These are phyloP conservation scores for Claviceps cyperi DNA, from an alignment of 2,329 filamentous ascomycete genomes.

Conservation along the genomic window DNA sequence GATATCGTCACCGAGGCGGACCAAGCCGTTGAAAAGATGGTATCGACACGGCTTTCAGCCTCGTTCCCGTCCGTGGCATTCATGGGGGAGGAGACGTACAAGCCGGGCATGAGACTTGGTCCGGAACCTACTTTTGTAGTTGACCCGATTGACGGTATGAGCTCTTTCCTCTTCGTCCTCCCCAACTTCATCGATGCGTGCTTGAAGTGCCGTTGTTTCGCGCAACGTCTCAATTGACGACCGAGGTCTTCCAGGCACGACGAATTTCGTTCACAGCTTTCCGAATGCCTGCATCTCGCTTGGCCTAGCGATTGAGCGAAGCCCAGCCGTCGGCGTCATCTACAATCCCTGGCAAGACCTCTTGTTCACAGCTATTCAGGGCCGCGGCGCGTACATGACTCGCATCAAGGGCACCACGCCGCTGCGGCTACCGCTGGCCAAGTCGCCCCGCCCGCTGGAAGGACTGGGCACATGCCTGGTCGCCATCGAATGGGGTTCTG, in stretches of 20 bases:
- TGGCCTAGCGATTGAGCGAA: slow-evolving; percentile 48
- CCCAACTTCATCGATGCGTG: neutral
- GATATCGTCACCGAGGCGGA: slow-evolving; percentile 57
- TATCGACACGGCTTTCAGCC: slow-evolving; percentile 34
- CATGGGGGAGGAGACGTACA: slow-evolving; percentile 66
- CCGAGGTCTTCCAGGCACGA: slow-evolving; percentile 30
- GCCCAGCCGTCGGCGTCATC: slow-evolving; percentile 56
- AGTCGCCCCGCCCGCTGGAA: slow-evolving; percentile 38
- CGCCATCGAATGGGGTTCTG: slow-evolving; percentile 59
- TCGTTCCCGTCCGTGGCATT: slow-evolving; percentile 46
- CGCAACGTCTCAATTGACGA: too few species aligned
- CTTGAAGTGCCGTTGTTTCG: too few species aligned
- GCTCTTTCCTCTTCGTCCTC: neutral
- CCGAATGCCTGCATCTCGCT: slow-evolving; percentile 65
- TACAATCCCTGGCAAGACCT: slow-evolving; percentile 64
- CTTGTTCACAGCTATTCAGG: slow-evolving; percentile 54
- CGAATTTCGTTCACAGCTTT: slow-evolving; percentile 68
- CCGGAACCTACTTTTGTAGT: slow-evolving; percentile 61
- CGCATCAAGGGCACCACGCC: slow-evolving; percentile 26
- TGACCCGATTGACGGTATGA: slow-evolving; percentile 60
- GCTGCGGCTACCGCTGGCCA: slow-evolving; percentile 25
- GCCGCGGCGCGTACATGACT: slow-evolving; percentile 48
- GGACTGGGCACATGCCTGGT: slow-evolving; percentile 51
- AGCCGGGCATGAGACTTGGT: slow-evolving; percentile 48
- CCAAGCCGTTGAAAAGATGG: slow-evolving; percentile 49